phyloP scores from a whole-genome alignment of 23 red algal species.

The Gracilaria vermiculophylla region DNA sequence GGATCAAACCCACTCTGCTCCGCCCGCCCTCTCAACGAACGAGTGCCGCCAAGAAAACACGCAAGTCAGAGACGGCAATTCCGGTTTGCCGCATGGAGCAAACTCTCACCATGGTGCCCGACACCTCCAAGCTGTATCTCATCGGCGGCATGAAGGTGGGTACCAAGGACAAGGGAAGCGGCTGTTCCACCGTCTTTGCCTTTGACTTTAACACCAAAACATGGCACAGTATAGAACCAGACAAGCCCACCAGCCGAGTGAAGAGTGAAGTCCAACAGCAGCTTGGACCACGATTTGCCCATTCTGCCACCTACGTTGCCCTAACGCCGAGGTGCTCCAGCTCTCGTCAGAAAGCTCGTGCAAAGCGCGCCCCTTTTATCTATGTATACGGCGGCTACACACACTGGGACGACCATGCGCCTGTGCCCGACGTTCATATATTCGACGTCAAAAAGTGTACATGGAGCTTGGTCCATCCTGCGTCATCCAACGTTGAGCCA shows the following conservation, averaged over 20 bases:
- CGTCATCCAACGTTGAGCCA: neutral
- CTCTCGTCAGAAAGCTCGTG: constrained; percentile 17
- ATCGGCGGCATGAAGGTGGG: constrained; percentile 53
- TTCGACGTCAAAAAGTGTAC: constrained; percentile 41
- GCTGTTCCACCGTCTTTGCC: constrained; percentile 47
- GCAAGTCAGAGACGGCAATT: neutral
- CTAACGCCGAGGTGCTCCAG: neutral
- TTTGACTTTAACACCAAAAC: constrained; percentile 13
- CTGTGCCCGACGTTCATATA: constrained; percentile 21
- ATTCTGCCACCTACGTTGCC: constrained; percentile 22
- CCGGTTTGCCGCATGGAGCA: constrained; percentile 67
- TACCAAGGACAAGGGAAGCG: constrained; percentile 22
- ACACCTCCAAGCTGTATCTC: constrained; percentile 14
- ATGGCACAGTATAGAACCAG: constrained; percentile 30
- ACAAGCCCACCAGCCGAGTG: neutral
- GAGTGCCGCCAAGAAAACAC: neutral
- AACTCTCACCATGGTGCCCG: constrained; percentile 44
- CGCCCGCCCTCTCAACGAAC: neutral
- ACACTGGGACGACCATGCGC: neutral
- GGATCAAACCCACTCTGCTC: constrained; percentile 24
- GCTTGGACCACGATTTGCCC: constrained; percentile 52
- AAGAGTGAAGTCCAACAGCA: neutral
- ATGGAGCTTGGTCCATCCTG: constrained; percentile 11
- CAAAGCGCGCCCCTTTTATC: constrained; percentile 16
- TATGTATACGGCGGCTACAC: constrained; percentile 40